Evolutionary conservation across 164 flowering plant species (phyloP).

Genomic region (Houttuynia cordata): DNA sequence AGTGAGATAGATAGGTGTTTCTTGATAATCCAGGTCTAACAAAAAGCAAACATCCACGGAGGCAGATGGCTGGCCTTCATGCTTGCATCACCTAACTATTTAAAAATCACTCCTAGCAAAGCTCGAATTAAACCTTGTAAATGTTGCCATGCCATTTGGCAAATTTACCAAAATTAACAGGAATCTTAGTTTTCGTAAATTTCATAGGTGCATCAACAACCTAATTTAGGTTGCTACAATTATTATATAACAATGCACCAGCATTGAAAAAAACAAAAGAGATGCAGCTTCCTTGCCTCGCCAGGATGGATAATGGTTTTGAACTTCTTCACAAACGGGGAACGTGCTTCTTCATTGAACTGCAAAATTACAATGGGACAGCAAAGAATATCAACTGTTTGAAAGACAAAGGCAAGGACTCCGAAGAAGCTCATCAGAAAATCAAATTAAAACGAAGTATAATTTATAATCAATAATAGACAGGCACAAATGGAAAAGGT

Average conservation of each 20-base stretch:
- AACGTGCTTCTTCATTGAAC: conserved; percentile 95
- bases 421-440: background rate
- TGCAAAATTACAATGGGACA: conserved; percentile 14
- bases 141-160: no score
- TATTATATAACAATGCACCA: background rate
- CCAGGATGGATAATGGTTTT: conserved; percentile 97
- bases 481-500: background rate
- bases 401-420: background rate
- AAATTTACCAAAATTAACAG: no score
- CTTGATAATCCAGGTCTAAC: no score
- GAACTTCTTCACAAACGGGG: conserved; percentile 90
- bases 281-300: conserved; percentile 38
- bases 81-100: no score
- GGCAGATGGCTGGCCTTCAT: no score
- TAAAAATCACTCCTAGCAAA: no score
- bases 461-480: background rate
- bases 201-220: no score
- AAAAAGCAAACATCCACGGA: no score
- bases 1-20: no score
- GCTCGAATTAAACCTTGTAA: no score
- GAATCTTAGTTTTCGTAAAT: no score
- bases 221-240: no score
- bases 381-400: background rate
- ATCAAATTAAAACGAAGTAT: background rate
- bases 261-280: background rate